These are phyloP conservation scores for Berkeleyomyces basicola DNA, from an alignment of 2,329 filamentous ascomycete genomes.

Conservation along the genomic window DNA sequence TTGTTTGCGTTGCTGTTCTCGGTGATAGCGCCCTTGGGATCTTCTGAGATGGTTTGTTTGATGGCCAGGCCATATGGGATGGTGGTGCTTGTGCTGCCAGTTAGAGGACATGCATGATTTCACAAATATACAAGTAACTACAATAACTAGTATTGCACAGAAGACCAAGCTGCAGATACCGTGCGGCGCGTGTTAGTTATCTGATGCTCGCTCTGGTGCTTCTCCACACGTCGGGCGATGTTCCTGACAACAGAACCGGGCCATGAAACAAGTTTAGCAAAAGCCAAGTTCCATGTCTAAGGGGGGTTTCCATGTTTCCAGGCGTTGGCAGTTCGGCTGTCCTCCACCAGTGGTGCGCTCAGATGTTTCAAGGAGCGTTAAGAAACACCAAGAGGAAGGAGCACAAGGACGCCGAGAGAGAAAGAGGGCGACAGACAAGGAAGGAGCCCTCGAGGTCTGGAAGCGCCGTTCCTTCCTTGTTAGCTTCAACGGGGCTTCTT, in stretches of 20 bases:
- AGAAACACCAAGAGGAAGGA: conserved; percentile 2
- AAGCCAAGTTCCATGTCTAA: background rate
- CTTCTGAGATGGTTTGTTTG: background rate
- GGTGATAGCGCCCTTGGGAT: background rate
- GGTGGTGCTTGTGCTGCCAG: background rate
- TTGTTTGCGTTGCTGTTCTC: background rate
- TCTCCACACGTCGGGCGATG: background rate
- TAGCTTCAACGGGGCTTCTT: background rate
- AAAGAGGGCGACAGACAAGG: background rate
- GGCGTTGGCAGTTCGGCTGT: background rate
- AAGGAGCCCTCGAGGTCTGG: background rate
- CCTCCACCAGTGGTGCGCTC: conserved; percentile 2
- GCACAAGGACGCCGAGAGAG: background rate
- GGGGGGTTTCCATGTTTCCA: background rate
- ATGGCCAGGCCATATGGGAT: background rate
- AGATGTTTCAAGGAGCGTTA: conserved; percentile 12
- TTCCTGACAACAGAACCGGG: background rate
- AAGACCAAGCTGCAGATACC: background rate
- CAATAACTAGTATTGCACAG: background rate
- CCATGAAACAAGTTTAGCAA: background rate
- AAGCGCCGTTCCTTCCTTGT: background rate
- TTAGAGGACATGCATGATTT: background rate
- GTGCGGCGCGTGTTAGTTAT: background rate
- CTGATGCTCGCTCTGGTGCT: background rate
- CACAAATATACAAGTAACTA: background rate